phyloP scores from a whole-genome alignment of 2,329 filamentous ascomycete genomes.

The Whalleya microplaca region DNA sequence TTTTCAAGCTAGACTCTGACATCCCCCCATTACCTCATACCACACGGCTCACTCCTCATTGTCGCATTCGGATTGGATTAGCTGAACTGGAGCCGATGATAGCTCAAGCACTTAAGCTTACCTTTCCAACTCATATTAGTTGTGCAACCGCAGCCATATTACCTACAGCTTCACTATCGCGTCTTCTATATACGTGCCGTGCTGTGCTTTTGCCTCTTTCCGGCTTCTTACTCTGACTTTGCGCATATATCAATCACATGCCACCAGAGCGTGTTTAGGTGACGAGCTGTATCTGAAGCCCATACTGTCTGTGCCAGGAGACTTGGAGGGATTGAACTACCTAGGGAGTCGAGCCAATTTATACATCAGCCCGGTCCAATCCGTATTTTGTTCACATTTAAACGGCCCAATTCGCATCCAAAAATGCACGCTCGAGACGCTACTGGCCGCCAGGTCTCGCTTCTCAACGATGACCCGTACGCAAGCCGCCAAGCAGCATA shows the following conservation, averaged over 20 bases:
- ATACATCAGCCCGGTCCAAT: constrained; percentile 5
- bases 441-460: constrained; percentile 60
- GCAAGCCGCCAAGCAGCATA: constrained; percentile 36
- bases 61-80: background rate
- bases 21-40: background rate
- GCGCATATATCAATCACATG: too few species aligned
- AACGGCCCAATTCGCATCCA: constrained; percentile 8
- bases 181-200: too few species aligned
- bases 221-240: too few species aligned
- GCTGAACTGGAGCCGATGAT: background rate
- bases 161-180: background rate
- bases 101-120: background rate
- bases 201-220: too few species aligned
- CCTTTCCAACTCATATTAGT: background rate
- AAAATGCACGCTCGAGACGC: constrained; percentile 61
- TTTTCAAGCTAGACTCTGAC: background rate
- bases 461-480: constrained; percentile 59
- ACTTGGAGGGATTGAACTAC: background rate
- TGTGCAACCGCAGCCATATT: background rate
- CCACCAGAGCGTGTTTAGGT: background rate
- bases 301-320: background rate
- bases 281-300: background rate
- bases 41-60: background rate
- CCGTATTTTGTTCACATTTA: constrained; percentile 12
- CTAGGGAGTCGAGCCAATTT: background rate